Conservation (phyloP, 805 yeast genomes). For the Teunomyces pallodes region DNA sequence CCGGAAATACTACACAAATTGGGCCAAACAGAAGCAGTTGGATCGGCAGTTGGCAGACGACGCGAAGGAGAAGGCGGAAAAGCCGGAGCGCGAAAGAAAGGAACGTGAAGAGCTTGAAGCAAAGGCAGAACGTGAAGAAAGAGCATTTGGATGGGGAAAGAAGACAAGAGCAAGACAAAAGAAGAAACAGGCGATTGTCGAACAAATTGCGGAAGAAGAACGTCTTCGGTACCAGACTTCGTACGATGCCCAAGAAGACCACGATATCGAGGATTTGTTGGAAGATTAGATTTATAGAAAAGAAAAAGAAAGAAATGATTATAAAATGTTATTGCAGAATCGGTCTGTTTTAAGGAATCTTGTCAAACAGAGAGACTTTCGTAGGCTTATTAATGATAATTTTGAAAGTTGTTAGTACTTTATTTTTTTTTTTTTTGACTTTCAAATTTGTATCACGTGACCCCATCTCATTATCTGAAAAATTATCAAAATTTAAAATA, state of each 20-base stretch:
- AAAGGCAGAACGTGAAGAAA: constrained; percentile 36
- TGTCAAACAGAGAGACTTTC: no score
- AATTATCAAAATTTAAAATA: neutral
- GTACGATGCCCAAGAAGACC: constrained; percentile 52
- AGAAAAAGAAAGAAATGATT: no score
- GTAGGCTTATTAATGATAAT: neutral
- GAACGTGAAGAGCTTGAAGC: constrained; percentile 32
- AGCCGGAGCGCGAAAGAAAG: constrained; percentile 32
- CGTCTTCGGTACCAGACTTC: constrained; percentile 45
- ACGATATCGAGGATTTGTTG: constrained; percentile 65
- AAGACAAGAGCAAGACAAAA: constrained; percentile 61
- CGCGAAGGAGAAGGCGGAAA: constrained; percentile 37
- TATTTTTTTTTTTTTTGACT: neutral
- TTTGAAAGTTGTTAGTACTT: neutral
- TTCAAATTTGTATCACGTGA: neutral
- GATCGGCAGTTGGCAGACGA: constrained; percentile 48
- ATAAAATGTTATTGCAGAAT: no score
- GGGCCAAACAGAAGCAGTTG: constrained; percentile 55
- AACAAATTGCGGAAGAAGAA: constrained; percentile 40
- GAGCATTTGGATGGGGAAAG: constrained; percentile 78
- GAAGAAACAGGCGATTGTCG: constrained; percentile 52
- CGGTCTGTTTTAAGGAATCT: no score
- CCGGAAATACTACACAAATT: constrained; percentile 55
- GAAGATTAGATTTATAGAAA: constrained; percentile 41
- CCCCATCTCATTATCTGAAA: constrained; percentile 8